These are phyloP conservation scores for Exophiala sideris DNA, from an alignment of 2,329 filamentous ascomycete genomes.

Conservation along the genomic window DNA sequence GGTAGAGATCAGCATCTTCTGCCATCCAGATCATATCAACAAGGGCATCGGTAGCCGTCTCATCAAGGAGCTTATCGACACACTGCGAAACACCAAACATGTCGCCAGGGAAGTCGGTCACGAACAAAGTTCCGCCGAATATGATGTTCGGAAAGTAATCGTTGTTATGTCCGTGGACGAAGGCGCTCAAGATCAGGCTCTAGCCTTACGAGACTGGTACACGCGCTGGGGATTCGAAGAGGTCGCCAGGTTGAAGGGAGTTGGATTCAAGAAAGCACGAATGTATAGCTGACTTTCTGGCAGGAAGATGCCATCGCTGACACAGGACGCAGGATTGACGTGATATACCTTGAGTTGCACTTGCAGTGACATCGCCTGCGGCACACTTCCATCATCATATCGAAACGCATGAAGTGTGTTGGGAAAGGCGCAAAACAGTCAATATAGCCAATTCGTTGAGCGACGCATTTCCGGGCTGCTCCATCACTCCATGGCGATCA, in stretches of 20 bases:
- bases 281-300: conserved; percentile 31
- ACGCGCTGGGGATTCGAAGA: conserved; percentile 37
- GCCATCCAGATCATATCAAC: conserved; percentile 35
- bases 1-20: conserved; percentile 40
- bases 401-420: no score
- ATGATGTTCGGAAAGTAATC: conserved; percentile 33
- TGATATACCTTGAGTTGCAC: conserved; percentile 18
- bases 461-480: no score
- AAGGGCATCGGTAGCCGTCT: conserved; percentile 35
- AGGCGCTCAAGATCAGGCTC: conserved; percentile 31
- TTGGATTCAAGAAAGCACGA: conserved; percentile 38
- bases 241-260: conserved; percentile 36
- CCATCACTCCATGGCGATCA: no score
- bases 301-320: neutral
- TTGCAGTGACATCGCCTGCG: conserved; percentile 3
- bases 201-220: conserved; percentile 39
- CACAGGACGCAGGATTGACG: conserved; percentile 13
- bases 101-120: conserved; percentile 22
- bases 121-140: conserved; percentile 11
- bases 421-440: no score
- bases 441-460: no score
- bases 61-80: conserved; percentile 31
- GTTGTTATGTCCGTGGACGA: conserved; percentile 41
- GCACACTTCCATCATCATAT: no score
- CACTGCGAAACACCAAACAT: conserved; percentile 31